Evolutionary conservation across 2,329 filamentous ascomycete species (phyloP).

Genomic region (Polychaeton citri): DNA sequence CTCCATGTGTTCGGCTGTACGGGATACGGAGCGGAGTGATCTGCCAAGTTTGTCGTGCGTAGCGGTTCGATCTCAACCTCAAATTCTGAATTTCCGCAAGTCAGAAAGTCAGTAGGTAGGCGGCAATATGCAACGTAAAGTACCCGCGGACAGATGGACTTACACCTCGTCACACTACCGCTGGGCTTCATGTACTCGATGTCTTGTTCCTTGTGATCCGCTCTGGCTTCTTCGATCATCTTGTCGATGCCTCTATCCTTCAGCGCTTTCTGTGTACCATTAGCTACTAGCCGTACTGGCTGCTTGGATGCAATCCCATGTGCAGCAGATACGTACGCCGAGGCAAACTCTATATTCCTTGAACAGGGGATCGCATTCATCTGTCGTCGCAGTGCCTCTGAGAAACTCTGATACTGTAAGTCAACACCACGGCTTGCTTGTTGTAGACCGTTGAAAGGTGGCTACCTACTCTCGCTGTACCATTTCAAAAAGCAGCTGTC

Average conservation of each 20-base stretch:
- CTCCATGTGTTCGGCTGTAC: too few relatives aligned
- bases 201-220: conserved; percentile 82
- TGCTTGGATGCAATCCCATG: too few relatives aligned
- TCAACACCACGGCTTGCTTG: too few relatives aligned
- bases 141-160: background rate
- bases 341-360: conserved; percentile 80
- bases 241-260: conserved; percentile 86
- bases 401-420: conserved; percentile 72
- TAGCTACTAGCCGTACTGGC: too few relatives aligned
- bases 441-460: too few relatives aligned
- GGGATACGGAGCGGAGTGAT: too few relatives aligned
- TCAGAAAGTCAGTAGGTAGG: too few relatives aligned
- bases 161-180: too few relatives aligned
- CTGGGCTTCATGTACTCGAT: conserved; percentile 47
- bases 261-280: conserved; percentile 65
- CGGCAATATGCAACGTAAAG: too few relatives aligned
- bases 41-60: too few relatives aligned
- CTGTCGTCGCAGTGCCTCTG: conserved; percentile 65
- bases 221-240: conserved; percentile 79
- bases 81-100: too few relatives aligned
- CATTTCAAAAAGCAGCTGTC: conserved; percentile 97
- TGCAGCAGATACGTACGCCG: conserved; percentile 44
- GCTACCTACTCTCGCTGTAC: conserved; percentile 93
- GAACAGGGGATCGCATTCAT: conserved; percentile 79
- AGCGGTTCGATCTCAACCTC: too few relatives aligned